Evolutionary conservation across 345 rosid genomes (phyloP).

Genomic region (Hevea brasiliensis): DNA sequence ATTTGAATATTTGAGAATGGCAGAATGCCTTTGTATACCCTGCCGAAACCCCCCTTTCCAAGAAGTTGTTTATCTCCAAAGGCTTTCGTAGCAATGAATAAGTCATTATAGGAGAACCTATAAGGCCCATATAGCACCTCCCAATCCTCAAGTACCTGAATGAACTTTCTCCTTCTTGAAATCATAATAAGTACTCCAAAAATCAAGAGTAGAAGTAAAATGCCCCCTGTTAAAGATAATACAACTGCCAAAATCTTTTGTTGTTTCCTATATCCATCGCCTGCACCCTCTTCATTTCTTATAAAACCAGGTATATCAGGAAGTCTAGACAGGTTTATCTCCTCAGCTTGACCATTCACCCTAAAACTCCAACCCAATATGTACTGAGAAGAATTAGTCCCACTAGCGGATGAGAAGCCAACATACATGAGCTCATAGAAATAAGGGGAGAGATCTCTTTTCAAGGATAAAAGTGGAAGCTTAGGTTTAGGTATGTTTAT

Average conservation of each 20-base stretch:
- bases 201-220: too few species aligned
- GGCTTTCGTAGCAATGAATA: not conserved
- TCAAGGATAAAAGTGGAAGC: not conserved
- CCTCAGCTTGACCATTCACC: too few species aligned
- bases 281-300: not conserved
- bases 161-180: not conserved
- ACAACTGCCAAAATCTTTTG: not conserved
- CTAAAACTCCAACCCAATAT: constrained; percentile 13
- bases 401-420: constrained; percentile 6
- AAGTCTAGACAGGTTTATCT: not conserved
- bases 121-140: not conserved
- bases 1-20: not conserved
- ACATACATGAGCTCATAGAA: not conserved
- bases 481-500: not conserved
- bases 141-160: not conserved
- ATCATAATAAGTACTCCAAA: not conserved
- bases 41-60: not conserved
- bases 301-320: not conserved
- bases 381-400: not conserved
- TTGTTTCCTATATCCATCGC: not conserved
- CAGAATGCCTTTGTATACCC: not conserved
- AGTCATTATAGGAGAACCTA: not conserved
- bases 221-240: not conserved
- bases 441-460: constrained; percentile 1
- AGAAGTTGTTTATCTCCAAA: not conserved